These are phyloP conservation scores for Blastocystis sp. DNA, from an alignment of 352 stramenopile genomes.

Conservation along the genomic window DNA sequence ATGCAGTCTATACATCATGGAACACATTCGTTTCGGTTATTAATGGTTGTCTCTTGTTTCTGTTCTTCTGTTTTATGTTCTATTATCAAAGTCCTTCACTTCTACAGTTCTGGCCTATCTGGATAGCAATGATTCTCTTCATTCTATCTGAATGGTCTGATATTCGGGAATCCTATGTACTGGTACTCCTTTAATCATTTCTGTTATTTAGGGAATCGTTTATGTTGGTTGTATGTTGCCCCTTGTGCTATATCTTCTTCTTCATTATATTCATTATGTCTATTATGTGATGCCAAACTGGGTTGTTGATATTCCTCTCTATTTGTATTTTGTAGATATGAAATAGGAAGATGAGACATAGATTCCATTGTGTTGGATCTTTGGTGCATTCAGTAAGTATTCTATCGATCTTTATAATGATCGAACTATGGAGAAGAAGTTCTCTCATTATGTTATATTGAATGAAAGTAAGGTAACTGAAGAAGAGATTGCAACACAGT, in stretches of 20 bases:
- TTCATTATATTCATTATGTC: neutral
- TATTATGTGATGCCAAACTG: neutral
- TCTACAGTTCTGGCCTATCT: no score
- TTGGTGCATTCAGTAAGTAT: neutral
- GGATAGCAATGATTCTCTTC: no score
- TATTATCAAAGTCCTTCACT: no score
- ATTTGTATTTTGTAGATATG: neutral
- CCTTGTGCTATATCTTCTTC: neutral
- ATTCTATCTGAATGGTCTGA: no score
- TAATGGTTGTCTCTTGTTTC: no score
- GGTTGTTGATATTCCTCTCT: neutral
- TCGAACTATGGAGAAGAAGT: neutral
- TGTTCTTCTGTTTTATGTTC: no score
- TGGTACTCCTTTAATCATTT: no score
- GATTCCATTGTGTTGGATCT: neutral
- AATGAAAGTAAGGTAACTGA: neutral
- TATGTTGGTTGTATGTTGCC: no score
- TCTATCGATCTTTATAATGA: neutral
- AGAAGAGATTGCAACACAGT: neutral
- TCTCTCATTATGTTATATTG: neutral
- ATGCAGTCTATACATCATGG: neutral
- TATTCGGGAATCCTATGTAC: no score
- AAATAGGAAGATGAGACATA: neutral
- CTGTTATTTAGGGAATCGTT: no score
- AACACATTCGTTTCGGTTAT: no score